A percentile compares a stretch with the other conserved stretches of the same genome.
phyloP scores from a whole-genome alignment of 345 rosid genomes.

The Eucalyptus cloeziana region DNA sequence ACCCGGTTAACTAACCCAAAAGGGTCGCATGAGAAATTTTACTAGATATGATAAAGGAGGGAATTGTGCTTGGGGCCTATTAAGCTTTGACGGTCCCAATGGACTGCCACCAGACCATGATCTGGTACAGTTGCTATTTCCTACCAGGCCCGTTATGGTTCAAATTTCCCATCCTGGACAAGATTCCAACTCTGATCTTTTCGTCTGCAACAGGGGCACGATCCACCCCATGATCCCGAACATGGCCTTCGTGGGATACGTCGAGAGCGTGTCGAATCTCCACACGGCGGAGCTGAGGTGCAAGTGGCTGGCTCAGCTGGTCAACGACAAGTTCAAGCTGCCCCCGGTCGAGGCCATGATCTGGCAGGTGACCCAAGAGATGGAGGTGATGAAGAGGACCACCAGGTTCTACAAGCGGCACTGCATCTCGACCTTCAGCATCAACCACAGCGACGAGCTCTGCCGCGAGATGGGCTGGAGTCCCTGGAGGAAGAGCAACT shows the following conservation, averaged over 20 bases:
- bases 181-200: background rate
- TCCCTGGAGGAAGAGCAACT: slow-evolving; percentile 36
- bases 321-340: slow-evolving; percentile 22
- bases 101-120: background rate
- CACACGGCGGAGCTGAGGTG: slow-evolving; percentile 40
- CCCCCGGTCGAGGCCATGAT: slow-evolving; percentile 24
- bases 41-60: background rate
- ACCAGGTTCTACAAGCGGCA: slow-evolving; percentile 32
- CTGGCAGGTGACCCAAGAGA: slow-evolving; percentile 14
- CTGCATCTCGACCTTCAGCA: slow-evolving; percentile 43
- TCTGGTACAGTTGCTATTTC: background rate
- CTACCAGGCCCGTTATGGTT: background rate
- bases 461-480: slow-evolving; percentile 46
- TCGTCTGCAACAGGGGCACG: slow-evolving; percentile 20
- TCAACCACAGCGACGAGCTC: slow-evolving; percentile 33
- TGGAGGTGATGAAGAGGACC: slow-evolving; percentile 31
- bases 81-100: background rate
- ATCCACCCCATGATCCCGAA: slow-evolving; percentile 50
- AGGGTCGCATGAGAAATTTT: background rate
- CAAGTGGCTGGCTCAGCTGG: slow-evolving; percentile 39
- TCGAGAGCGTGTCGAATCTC: slow-evolving; percentile 41
- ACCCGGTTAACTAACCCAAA: background rate
- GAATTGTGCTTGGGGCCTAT: background rate
- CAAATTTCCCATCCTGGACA: background rate
- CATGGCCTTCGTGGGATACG: slow-evolving; percentile 53